phyloP scores from a whole-genome alignment of 2,329 filamentous ascomycete genomes.

The Fusarium sterilihyphosum region DNA sequence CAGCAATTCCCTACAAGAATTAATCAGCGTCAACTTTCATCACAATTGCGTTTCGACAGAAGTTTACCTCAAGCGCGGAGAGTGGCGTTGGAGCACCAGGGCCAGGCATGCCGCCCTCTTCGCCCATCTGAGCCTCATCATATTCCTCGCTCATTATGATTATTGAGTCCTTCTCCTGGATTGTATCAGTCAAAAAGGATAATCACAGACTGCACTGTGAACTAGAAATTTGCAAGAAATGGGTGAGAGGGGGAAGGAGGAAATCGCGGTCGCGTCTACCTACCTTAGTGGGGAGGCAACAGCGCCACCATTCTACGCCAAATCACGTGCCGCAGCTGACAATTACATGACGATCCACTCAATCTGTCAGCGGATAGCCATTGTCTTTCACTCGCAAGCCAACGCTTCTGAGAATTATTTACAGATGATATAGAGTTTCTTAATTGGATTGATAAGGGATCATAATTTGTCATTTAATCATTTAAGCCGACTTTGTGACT shows the following conservation, averaged over 20 bases:
- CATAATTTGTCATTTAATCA: neutral
- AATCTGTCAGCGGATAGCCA: neutral
- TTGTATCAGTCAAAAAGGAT: neutral
- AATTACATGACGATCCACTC: neutral
- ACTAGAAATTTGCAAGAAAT: neutral
- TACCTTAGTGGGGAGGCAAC: constrained; percentile 30
- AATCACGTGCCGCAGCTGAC: constrained; percentile 46
- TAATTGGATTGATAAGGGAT: neutral
- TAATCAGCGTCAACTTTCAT: constrained; percentile 15
- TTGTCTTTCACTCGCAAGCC: neutral
- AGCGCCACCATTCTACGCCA: constrained; percentile 48
- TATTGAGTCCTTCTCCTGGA: neutral
- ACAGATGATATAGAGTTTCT: neutral
- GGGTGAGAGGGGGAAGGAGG: constrained; percentile 29
- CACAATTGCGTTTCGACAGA: neutral
- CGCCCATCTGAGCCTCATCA: constrained; percentile 72
- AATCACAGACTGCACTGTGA: neutral
- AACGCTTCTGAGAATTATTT: neutral
- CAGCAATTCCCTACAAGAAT: constrained; percentile 76
- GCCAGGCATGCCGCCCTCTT: constrained; percentile 78
- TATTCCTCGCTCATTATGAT: constrained; percentile 62
- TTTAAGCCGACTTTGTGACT: neutral
- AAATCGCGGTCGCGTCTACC: constrained; percentile 49
- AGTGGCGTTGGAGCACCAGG: constrained; percentile 96
- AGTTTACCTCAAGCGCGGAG: constrained; percentile 80